Evolutionary conservation across 345 rosid genomes (phyloP).

Genomic region (Turnera subulata): DNA sequence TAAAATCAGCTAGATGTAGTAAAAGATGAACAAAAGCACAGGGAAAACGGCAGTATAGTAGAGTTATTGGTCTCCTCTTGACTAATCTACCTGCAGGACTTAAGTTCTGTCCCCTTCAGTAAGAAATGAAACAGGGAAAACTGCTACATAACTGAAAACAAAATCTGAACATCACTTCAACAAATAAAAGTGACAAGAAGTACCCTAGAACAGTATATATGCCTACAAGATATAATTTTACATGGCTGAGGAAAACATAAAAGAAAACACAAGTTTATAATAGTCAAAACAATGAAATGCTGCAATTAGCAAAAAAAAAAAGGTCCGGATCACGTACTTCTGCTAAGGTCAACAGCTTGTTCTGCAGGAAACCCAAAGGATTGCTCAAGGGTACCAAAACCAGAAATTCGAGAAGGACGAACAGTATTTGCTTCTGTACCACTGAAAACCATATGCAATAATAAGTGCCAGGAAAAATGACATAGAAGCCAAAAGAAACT

Average conservation of each 20-base stretch:
- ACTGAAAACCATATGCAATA: slow-evolving; percentile 31
- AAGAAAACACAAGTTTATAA: slow-evolving; percentile 2
- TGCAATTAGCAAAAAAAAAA: neutral
- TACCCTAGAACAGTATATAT: neutral
- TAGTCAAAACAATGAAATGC: too few relatives aligned
- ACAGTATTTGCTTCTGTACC: slow-evolving; percentile 35
- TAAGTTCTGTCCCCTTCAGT: too few relatives aligned
- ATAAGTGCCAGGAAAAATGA: slow-evolving; percentile 18
- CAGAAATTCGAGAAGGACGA: slow-evolving; percentile 41
- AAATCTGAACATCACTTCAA: neutral
- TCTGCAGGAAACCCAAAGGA: slow-evolving; percentile 48
- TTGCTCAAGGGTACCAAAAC: slow-evolving; percentile 43
- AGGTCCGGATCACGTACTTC: slow-evolving; percentile 33
- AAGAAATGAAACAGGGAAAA: too few relatives aligned
- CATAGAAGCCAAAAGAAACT: slow-evolving; percentile 1
- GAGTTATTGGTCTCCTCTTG: too few relatives aligned
- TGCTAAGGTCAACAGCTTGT: slow-evolving; percentile 49
- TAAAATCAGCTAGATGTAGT: neutral
- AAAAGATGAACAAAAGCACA: too few relatives aligned
- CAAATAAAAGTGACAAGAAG: neutral
- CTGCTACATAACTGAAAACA: neutral
- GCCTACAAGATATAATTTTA: neutral
- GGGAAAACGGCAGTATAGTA: too few relatives aligned
- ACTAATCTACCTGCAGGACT: too few relatives aligned
- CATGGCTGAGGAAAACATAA: neutral